Conservation (phyloP, 257 asterid genomes). For the Misopates orontium region DNA sequence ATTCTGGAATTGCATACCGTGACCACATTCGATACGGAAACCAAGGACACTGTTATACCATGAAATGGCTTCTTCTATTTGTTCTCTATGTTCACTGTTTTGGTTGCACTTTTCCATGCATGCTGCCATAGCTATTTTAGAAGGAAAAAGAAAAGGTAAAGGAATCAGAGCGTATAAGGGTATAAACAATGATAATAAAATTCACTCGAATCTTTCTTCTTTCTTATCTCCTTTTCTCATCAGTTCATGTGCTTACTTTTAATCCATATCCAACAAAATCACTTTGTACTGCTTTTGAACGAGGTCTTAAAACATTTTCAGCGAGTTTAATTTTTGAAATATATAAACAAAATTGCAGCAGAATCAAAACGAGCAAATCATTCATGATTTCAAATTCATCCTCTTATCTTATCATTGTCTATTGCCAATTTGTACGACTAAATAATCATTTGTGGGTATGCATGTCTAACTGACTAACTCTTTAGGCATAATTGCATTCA, state of each 20-base stretch:
- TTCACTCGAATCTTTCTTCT: too few species aligned
- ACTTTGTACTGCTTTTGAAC: not conserved
- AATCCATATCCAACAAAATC: not conserved
- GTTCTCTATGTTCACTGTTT: constrained; percentile 52
- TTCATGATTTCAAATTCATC: too few species aligned
- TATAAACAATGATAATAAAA: not conserved
- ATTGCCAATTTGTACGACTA: too few species aligned
- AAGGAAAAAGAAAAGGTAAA: constrained; percentile 17
- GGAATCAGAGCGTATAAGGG: not conserved
- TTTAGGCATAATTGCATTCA: constrained; percentile 12
- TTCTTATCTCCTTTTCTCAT: constrained; percentile 1
- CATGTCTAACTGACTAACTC: too few species aligned
- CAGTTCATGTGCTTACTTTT: not conserved
- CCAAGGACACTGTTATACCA: constrained; percentile 94
- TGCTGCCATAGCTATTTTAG: constrained; percentile 50
- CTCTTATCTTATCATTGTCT: too few species aligned
- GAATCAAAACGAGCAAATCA: too few species aligned
- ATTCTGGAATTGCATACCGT: constrained; percentile 47
- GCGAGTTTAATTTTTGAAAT: too few species aligned
- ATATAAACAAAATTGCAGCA: too few species aligned
- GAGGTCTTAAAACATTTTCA: not conserved
- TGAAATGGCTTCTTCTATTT: constrained; percentile 75
- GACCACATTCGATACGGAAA: constrained; percentile 80
- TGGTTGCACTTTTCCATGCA: constrained; percentile 51
- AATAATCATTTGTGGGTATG: too few species aligned